These are phyloP conservation scores for Hamigera avellanea DNA, from an alignment of 495 filamentous ascomycete genomes.

Conservation along the genomic window DNA sequence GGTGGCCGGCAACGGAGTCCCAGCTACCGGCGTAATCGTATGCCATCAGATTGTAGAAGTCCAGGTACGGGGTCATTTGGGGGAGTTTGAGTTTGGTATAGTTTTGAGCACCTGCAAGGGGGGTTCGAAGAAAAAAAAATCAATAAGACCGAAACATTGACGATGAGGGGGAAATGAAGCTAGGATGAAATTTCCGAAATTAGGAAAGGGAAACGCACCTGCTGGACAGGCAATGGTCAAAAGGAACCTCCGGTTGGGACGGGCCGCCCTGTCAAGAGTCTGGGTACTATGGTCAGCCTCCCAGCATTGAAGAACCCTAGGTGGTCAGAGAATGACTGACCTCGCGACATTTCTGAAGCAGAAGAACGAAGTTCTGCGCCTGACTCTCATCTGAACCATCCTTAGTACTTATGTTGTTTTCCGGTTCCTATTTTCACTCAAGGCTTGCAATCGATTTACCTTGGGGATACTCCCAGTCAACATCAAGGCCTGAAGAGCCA, in stretches of 20 bases:
- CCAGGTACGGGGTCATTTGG: conserved; percentile 63
- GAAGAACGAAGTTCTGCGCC: conserved; percentile 56
- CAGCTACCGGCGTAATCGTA: conserved; percentile 76
- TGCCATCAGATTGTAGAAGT: conserved; percentile 75
- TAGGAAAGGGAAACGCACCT: conserved; percentile 11
- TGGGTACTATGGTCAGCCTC: conserved; percentile 8
- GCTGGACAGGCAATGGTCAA: conserved; percentile 65
- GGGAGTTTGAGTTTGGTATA: conserved; percentile 55
- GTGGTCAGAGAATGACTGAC: conserved; percentile 12
- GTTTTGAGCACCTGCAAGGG: conserved; percentile 37
- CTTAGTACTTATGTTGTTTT: too few relatives aligned
- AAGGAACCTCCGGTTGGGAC: conserved; percentile 46
- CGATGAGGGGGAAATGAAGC: not conserved
- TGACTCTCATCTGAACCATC: conserved; percentile 44
- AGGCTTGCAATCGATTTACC: conserved; percentile 11
- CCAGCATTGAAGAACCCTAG: not conserved
- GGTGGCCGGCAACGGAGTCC: conserved; percentile 64
- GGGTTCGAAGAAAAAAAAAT: not conserved
- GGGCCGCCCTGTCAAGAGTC: conserved; percentile 52
- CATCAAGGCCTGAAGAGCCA: conserved; percentile 35
- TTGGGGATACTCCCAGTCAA: conserved; percentile 52
- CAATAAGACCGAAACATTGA: not conserved
- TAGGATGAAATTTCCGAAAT: too few relatives aligned
- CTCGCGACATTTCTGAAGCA: conserved; percentile 54
- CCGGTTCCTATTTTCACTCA: conserved; percentile 7